These are phyloP conservation scores for Rhizomucor pusillus DNA, from an alignment of 371 early-diverging fungal species.

Conservation along the genomic window DNA sequence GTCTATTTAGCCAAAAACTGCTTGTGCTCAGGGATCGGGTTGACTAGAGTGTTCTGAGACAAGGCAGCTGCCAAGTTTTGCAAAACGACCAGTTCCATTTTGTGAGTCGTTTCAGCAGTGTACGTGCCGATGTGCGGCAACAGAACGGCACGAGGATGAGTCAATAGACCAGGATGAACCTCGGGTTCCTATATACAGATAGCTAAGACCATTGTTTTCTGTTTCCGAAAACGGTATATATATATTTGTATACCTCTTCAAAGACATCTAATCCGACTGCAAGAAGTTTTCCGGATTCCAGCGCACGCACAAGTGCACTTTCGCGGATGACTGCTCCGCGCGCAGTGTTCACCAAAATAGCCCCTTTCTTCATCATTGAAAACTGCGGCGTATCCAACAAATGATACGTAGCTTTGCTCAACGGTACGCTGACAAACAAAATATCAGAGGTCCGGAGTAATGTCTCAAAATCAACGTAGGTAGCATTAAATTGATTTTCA, in stretches of 20 bases:
- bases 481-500: slow-evolving; percentile 32
- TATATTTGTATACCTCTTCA: slow-evolving; percentile 39
- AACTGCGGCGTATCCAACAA: slow-evolving; percentile 47
- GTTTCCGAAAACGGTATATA: neutral
- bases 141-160: slow-evolving; percentile 37
- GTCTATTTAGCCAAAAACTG: slow-evolving; percentile 20
- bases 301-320: slow-evolving; percentile 46
- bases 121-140: slow-evolving; percentile 49
- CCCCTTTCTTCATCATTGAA: slow-evolving; percentile 50
- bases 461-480: slow-evolving; percentile 52
- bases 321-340: slow-evolving; percentile 61
- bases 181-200: slow-evolving; percentile 26
- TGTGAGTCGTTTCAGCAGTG: slow-evolving; percentile 38
- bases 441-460: slow-evolving; percentile 52
- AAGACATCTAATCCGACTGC: slow-evolving; percentile 63
- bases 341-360: slow-evolving; percentile 59
- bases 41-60: slow-evolving; percentile 25
- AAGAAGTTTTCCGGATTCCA: slow-evolving; percentile 53
- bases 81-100: slow-evolving; percentile 42
- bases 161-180: slow-evolving; percentile 36
- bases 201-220: neutral
- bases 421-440: slow-evolving; percentile 58
- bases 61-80: slow-evolving; percentile 36
- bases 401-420: slow-evolving; percentile 47
- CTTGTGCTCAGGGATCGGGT: slow-evolving; percentile 43